These are phyloP conservation scores for Dendrostoma leiphaemia DNA, from an alignment of 2,329 filamentous ascomycete species.

Conservation along the genomic window DNA sequence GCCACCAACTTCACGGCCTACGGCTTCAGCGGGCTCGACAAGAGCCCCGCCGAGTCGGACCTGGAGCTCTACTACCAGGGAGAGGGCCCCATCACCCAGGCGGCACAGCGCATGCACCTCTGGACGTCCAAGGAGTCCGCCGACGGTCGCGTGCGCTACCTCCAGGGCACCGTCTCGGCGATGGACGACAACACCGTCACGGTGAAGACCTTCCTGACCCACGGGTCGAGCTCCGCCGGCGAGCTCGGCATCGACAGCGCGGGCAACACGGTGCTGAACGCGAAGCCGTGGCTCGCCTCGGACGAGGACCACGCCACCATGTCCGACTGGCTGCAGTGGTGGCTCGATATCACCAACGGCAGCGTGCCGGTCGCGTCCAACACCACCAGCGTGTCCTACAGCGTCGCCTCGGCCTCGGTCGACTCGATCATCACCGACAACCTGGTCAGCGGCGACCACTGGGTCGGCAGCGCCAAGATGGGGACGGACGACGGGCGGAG, in stretches of 20 bases:
- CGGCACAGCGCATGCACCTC: slow-evolving; percentile 23
- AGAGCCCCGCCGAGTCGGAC: slow-evolving; percentile 15
- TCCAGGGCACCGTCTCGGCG: slow-evolving; percentile 24
- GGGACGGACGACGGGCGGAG: slow-evolving; percentile 49
- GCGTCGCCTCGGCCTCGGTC: background rate
- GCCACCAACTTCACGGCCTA: slow-evolving; percentile 20
- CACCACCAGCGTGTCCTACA: slow-evolving; percentile 2
- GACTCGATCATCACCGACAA: slow-evolving; percentile 4
- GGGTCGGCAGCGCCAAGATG: slow-evolving; percentile 50
- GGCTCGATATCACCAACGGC: slow-evolving; percentile 12
- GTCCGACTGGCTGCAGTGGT: slow-evolving; percentile 14
- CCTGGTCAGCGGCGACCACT: slow-evolving; percentile 13
- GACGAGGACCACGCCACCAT: slow-evolving; percentile 22
- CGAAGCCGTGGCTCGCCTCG: slow-evolving; percentile 23
- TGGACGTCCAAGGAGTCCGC: slow-evolving; percentile 23
- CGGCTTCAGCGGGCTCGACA: slow-evolving; percentile 13
- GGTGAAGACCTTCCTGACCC: slow-evolving; percentile 24
- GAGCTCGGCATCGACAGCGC: slow-evolving; percentile 22
- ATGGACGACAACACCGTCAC: slow-evolving; percentile 20
- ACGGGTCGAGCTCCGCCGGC: slow-evolving; percentile 24
- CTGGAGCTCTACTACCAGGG: slow-evolving; percentile 22
- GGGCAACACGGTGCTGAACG: slow-evolving; percentile 24
- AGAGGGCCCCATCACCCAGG: slow-evolving; percentile 24
- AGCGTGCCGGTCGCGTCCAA: background rate
- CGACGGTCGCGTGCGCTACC: slow-evolving; percentile 24